Evolutionary conservation across 2,329 filamentous ascomycete species (phyloP), one percentile per base, ranked within the genome.

Genomic region (Ramularia endophylla): DNA sequence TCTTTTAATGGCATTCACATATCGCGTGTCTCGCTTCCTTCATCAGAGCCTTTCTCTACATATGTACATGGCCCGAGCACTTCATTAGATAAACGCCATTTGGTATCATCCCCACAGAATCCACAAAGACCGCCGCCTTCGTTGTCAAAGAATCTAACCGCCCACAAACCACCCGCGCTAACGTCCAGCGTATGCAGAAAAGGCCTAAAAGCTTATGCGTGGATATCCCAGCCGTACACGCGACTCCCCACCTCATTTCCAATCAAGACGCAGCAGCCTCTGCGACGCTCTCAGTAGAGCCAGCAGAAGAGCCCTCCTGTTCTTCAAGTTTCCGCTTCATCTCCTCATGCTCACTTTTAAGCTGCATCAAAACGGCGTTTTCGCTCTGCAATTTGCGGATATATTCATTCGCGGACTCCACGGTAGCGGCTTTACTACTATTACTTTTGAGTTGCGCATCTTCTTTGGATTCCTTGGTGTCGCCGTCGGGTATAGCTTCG

Each of bases 331-430:
- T 51, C 36, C 44, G 45, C 31, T 46, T 51, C 54, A 62, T 52
- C 37, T 58, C 56, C 18, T 56, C 57, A 12, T 59, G 50, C 39
- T 60, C 54, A 43, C 54, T 52, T 37, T 56, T 51, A 20, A 53
- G 40, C 33, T 50, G 39, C 13, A 50, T 45, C 27, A 58, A 45
- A 3, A 35, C 39, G 22, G 50, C 48, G 28, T 56, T 51, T 59
- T 94, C 85, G 54, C 78, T 70, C 64, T 94, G 81, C 47, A 98
- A 66, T 46, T 81, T 76, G 65, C 87, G 90, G 67, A 98, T 95
- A 60, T 97, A 95, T 43, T 89, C 83, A 56, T 97, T 97, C 1
- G 92, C 92, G 66, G 86, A 82, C 65, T 98, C 92, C n/a, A 98
- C 92, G 1, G 94, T 95, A 53, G 86, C 94, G 1, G 92, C 92